A percentile compares a stretch with the other conserved stretches of the same genome.
These are phyloP conservation scores for Eudorina sp. DNA, from an alignment of 139 green algal genomes.

Conservation along the genomic window DNA sequence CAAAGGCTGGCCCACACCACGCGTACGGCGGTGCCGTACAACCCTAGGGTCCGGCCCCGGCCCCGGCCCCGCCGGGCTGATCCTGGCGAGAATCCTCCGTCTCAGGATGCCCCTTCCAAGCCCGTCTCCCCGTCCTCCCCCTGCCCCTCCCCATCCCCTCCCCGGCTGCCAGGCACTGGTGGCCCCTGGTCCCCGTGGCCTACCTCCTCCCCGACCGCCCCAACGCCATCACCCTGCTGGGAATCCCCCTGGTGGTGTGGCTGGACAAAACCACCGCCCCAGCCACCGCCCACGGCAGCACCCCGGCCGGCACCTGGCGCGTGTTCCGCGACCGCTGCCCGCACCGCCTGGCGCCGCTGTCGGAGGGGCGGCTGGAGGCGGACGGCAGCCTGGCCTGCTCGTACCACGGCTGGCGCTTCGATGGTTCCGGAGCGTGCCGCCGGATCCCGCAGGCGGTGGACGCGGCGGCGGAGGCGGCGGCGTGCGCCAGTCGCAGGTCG, in stretches of 20 bases:
- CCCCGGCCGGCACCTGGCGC: conserved; percentile 38
- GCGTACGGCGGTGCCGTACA: too few relatives aligned
- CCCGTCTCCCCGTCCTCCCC: neutral
- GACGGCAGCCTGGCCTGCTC: conserved; percentile 61
- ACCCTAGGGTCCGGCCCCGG: too few relatives aligned
- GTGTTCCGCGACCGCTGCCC: conserved; percentile 58
- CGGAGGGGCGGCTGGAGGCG: conserved; percentile 59
- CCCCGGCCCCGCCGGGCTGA: too few relatives aligned
- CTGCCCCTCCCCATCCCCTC: neutral
- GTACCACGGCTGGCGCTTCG: conserved; percentile 59
- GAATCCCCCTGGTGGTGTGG: conserved; percentile 52
- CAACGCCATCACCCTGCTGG: conserved; percentile 51
- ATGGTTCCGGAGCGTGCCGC: conserved; percentile 46
- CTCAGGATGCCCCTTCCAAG: too few relatives aligned
- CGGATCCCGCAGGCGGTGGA: conserved; percentile 57
- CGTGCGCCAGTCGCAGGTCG: conserved; percentile 16
- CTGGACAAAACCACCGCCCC: conserved; percentile 10
- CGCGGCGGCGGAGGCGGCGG: neutral
- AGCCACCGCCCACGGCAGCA: neutral
- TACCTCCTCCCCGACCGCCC: conserved; percentile 38
- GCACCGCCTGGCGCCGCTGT: conserved; percentile 63
- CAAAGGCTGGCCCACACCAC: too few relatives aligned
- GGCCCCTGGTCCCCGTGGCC: conserved; percentile 11
- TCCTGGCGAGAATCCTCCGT: too few relatives aligned
- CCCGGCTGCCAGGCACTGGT: conserved; percentile 30